Percentiles rank a stretch among this genome's conserved stretches.
Evolutionary conservation across 2,329 filamentous ascomycete genomes (phyloP).

Genomic region (Colletotrichum sp.): DNA sequence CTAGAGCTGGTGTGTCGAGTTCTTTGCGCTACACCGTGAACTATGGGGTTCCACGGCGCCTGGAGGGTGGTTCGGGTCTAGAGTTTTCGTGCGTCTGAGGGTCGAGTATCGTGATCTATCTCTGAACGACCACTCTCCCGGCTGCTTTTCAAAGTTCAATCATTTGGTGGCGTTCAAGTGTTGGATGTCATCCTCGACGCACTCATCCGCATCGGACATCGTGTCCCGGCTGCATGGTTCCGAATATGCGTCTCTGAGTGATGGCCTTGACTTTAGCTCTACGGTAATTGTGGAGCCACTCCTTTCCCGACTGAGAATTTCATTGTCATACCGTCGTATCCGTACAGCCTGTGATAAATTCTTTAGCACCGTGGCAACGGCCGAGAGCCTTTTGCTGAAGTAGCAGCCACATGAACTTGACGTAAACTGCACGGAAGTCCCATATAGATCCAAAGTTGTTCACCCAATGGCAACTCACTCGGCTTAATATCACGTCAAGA

Average conservation of each 20-base stretch:
- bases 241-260: not conserved
- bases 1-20: not conserved
- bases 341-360: not conserved
- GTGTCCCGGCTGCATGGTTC: not conserved
- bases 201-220: not conserved
- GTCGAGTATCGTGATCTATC: not conserved
- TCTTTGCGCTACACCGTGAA: not conserved
- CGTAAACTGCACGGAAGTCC: not conserved
- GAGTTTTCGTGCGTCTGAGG: not conserved
- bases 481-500: not conserved
- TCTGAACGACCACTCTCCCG: not conserved
- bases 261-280: not conserved
- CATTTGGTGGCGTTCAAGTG: not conserved
- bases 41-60: not conserved
- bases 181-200: not conserved
- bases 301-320: not conserved
- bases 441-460: not conserved
- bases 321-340: not conserved
- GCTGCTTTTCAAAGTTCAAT: not conserved
- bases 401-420: not conserved
- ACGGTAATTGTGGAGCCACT: not conserved
- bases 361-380: not conserved
- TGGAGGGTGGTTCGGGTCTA: not conserved
- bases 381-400: not conserved
- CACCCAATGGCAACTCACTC: not conserved